Evolutionary conservation across 768 basidiomycete species (phyloP), one percentile per base, ranked within the genome.

Genomic region (Leucosporidium scottii): DNA sequence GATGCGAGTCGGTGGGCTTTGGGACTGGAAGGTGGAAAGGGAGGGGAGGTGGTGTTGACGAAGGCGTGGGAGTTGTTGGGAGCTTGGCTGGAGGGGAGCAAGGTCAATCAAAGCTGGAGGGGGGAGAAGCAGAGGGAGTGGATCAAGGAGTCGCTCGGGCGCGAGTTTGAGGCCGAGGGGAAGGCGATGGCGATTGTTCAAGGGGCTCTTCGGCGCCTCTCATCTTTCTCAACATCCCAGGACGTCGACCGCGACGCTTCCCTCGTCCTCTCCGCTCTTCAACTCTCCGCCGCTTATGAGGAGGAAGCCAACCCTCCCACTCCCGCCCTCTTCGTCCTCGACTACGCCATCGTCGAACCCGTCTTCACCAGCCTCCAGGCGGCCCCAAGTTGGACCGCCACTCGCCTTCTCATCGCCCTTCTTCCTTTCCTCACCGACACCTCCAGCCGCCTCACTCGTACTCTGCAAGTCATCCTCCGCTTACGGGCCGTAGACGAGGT

Each of bases 71-170:
- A 79, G 23, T 80, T 83, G 23, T 76, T 84, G 75, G 81, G 82
- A 1, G 84, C 85, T 10, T 93, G 89, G 87, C 75, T 90, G 4
- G 88, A 90, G 72, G 92, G 93, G 2, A 82, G 84, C 12, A 82
- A 81, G 61, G 81, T 92, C 25, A 96, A 97, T 74, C 83, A 84
- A 0, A 76, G 86, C 18, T 83, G 80, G 73, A 82, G 82, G 4
- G 92, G 91, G 8, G 84, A 86, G 67, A 77, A 76, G 20, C 90
- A 92, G 75, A 83, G 86, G 62, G 75, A 64, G 36, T 72, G 71
- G 67, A n/a, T 68, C 10, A 27, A 23, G 21, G 59, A 57, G 23
- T 3, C 18, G 25, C 55, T 72, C 18, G 67, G 62, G 1, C 12
- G 0, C 20, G 67, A 63, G 2, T 63, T 68, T 13, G 47, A 21